Percentiles rank a stretch among this genome's conserved stretches.
Conservation (phyloP, 805 yeast species). For the Saturnispora sekii region DNA sequence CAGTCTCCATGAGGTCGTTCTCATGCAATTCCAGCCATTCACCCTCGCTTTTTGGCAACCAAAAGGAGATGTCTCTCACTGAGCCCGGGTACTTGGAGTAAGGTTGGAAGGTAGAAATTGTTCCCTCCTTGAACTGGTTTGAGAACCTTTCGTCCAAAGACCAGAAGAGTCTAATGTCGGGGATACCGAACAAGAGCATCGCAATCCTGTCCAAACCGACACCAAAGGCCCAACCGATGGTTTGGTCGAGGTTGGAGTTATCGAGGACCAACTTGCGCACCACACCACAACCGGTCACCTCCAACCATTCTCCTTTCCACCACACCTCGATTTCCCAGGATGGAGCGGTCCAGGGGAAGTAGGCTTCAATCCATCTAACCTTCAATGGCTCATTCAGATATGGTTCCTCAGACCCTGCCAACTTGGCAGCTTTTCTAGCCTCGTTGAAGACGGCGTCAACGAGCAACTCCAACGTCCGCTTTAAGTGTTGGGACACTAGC, state of each 20-base stretch:
- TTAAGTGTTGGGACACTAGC: slow-evolving; percentile 66
- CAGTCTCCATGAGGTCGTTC: slow-evolving; percentile 90
- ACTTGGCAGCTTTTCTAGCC: slow-evolving; percentile 52
- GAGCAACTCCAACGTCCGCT: slow-evolving; percentile 74
- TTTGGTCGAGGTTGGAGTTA: slow-evolving; percentile 58
- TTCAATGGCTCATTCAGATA: slow-evolving; percentile 66
- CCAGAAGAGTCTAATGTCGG: slow-evolving; percentile 94
- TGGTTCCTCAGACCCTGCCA: slow-evolving; percentile 51
- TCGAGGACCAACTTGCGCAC: slow-evolving; percentile 69
- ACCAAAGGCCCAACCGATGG: slow-evolving; percentile 97
- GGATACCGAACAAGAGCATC: slow-evolving; percentile 89
- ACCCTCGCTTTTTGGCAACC: slow-evolving; percentile 47
- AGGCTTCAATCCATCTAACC: slow-evolving; percentile 91
- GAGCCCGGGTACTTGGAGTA: slow-evolving; percentile 90
- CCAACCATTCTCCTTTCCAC: slow-evolving; percentile 99
- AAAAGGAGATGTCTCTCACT: slow-evolving; percentile 80
- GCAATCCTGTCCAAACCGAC: slow-evolving; percentile 92
- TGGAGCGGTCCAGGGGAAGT: slow-evolving; percentile 98
- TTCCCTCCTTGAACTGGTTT: slow-evolving; percentile 57
- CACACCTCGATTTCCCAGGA: slow-evolving; percentile 97
- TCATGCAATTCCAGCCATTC: slow-evolving; percentile 43
- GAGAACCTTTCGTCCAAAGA: slow-evolving; percentile 68
- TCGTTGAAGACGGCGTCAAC: slow-evolving; percentile 75
- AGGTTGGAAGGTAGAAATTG: slow-evolving; percentile 67
- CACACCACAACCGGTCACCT: slow-evolving; percentile 92